Base-by-base conservation (phyloP, 2,329 filamentous ascomycete species). In the Xylaria sp. region DNA sequence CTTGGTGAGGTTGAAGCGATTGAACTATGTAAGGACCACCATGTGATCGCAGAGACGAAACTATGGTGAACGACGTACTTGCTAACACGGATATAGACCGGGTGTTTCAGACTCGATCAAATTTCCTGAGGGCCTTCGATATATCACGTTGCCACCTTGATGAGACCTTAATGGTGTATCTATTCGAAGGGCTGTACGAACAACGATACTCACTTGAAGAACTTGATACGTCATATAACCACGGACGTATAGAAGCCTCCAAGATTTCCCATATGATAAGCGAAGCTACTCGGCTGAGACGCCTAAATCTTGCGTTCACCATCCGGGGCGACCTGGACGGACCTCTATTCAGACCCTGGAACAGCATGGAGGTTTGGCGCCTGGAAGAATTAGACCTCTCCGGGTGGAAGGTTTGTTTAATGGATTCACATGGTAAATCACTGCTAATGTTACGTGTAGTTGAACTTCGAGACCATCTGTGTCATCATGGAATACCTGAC, bases 381-480 rank as follows among this genome's bases (percentile, higher is more conserved):
- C 72, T 85, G 23, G 78, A 83, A 66, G 80, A 82, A 59, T 70
- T 85, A 13, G 77, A 84, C 62, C 70, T 85, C 34, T 83, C 82
- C 2, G 77, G 79, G 4, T 83, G 81, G 69, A 78, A 78, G 72
- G 79, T 82, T 69, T 63, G 75, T 65, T 19, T 53, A 8, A 23
- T 37, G 1, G 9, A 19, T 13, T 54, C 49, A 13, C 16, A 47
- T 23, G 35, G 16, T 55, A 34, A 37, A 57, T 54, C 16, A 30
- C 4, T 54, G 51, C 55, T 67, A 55, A 69, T 54, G 23, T 23
- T 18, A 2, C 55, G 5, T 53, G 11, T 55, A 81, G 79, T 70
- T 83, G 42, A 82, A 82, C 57, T 75, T 78, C 48, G 76, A 77
- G 6, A 83, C 81, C 0, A 66, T 83, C 6, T 70, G 74, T 42